These are phyloP conservation scores for Ilyonectria mors-panacis DNA, from an alignment of 2,329 filamentous ascomycete genomes.

Conservation along the genomic window DNA sequence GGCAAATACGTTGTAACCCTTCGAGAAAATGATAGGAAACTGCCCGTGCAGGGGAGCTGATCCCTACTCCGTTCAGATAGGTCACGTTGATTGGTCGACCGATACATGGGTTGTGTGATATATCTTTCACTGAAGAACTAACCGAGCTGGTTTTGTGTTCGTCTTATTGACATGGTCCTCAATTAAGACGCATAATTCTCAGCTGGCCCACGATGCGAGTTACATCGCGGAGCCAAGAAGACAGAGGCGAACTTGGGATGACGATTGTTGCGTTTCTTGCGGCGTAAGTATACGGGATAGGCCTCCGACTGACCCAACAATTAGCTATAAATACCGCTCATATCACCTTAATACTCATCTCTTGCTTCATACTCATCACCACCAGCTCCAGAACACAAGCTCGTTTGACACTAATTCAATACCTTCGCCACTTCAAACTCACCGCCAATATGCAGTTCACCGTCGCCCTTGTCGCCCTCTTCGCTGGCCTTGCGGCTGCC, in stretches of 20 bases:
- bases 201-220: not conserved
- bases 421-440: not conserved
- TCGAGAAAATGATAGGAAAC: not conserved
- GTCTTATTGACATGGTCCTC: not conserved
- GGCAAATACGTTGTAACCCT: not conserved
- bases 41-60: not conserved
- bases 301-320: not conserved
- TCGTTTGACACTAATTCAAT: not conserved
- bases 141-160: too few species aligned
- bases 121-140: not conserved
- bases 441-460: constrained; percentile 52
- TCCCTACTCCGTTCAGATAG: not conserved
- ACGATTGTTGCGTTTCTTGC: not conserved
- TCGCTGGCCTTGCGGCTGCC: constrained; percentile 44
- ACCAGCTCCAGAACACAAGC: not conserved
- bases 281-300: not conserved
- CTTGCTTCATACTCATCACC: not conserved
- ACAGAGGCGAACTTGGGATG: not conserved
- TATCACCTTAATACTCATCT: not conserved
- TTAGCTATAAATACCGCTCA: not conserved
- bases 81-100: not conserved
- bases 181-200: not conserved
- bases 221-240: too few species aligned
- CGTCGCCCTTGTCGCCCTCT: constrained; percentile 46
- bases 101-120: not conserved